Evolutionary conservation across 768 basidiomycete genomes (phyloP), one percentile per base, ranked within the genome.

Genomic region (Boletales sp.): DNA sequence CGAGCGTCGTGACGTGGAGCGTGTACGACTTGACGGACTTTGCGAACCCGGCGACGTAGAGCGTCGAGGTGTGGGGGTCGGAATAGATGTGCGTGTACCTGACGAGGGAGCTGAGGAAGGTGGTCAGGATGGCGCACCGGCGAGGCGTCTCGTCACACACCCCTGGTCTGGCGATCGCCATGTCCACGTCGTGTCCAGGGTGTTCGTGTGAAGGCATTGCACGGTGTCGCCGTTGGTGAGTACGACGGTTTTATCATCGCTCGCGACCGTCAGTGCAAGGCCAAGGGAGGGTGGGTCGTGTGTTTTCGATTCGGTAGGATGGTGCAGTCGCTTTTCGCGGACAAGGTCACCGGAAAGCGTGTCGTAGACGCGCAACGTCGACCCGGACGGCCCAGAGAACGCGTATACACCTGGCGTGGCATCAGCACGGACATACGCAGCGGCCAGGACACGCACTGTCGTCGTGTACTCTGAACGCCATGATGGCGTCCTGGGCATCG

Each of bases 311-410:
- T 66, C 47, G 11, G 67, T 61, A 0, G 74, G 72, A 19, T 65
- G 58, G 45, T 87, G 82, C 2, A 94, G 64, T 12, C 73, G 73
- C 37, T 72, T 78, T 66, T 97, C 93, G 47, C 82, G 71, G 4
- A 86, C 40, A 27, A 91, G 72, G 43, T 78, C 66, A 2, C 93
- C 94, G 0, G 79, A 83, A 2, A 69, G 59, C 4, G 73, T 67
- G 35, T 91, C 83, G 59, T 93, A 85, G 4, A 81, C 65, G 18
- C 92, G 82, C 17, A 91, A 69, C 2, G 73, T 86, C 4, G 84
- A 72, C 10, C 85, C 89, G 2, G 82, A 82, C 2, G 82, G 75
- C 9, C 91, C 90, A 40, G 94, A 94, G 18, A 95, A 71, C 3
- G 86, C 71, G 30, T 83, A 78, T 36, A 94, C 69, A 34, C 72